Percentiles rank a stretch among this genome's conserved stretches.
These are phyloP conservation scores for Actinomucor elegans DNA, from an alignment of 371 early-diverging fungal species.

Conservation along the genomic window DNA sequence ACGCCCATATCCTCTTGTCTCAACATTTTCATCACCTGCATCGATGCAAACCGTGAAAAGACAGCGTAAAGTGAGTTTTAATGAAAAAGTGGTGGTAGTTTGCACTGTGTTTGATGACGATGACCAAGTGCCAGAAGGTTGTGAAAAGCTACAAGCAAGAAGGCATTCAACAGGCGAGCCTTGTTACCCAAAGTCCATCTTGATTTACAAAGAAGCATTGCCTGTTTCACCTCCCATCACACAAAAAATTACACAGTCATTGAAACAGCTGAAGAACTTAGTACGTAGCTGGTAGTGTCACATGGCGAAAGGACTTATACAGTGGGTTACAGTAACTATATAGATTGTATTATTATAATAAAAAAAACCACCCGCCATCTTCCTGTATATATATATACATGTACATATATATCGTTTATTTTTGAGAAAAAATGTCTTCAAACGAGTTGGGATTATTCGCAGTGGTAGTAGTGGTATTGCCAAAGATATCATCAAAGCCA, in stretches of 20 bases:
- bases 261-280: constrained; percentile 15
- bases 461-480: neutral
- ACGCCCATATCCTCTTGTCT: constrained; percentile 23
- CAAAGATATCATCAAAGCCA: constrained; percentile 23
- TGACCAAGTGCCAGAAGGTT: neutral
- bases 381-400: too few species aligned
- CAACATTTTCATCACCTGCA: constrained; percentile 26
- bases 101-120: constrained; percentile 24
- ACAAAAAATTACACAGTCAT: constrained; percentile 6
- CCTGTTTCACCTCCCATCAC: constrained; percentile 17
- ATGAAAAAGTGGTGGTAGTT: constrained; percentile 30
- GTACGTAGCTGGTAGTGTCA: neutral
- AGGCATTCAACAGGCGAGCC: constrained; percentile 25
- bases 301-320: neutral
- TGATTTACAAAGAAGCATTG: neutral
- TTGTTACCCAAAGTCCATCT: constrained; percentile 1
- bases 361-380: too few species aligned
- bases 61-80: constrained; percentile 27
- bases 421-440: constrained; percentile 21
- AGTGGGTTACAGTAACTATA: too few species aligned
- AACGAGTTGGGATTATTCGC: constrained; percentile 2
- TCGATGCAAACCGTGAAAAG: constrained; percentile 4
- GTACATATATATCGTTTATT: too few species aligned
- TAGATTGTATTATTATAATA: too few species aligned
- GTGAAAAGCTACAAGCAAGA: neutral